Evolutionary conservation across 148 eudicot genomes (phyloP).

Genomic region (Pouteria glomerata): DNA sequence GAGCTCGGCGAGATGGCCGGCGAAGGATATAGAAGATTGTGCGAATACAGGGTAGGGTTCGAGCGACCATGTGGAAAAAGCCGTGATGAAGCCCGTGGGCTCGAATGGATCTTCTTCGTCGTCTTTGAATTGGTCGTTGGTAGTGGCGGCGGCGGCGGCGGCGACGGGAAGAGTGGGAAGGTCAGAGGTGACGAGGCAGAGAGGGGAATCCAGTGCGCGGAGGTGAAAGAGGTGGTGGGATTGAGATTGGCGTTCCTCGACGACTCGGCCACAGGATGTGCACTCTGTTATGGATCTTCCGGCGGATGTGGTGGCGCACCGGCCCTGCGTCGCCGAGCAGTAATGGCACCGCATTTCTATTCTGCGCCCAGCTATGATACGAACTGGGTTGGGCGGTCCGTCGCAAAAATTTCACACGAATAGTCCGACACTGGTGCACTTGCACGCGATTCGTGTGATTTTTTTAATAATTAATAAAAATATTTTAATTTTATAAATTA

Average conservation of each 20-base stretch:
- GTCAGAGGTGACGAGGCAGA: slow-evolving; percentile 81
- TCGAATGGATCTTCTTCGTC: slow-evolving; percentile 68
- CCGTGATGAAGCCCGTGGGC: slow-evolving; percentile 86
- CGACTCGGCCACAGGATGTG: slow-evolving; percentile 76
- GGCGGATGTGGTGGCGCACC: slow-evolving; percentile 54
- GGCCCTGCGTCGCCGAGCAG: slow-evolving; percentile 40
- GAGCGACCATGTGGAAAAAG: slow-evolving; percentile 87
- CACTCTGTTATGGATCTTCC: slow-evolving; percentile 67
- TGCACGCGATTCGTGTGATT: no score
- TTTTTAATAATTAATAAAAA: no score
- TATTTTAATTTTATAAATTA: no score
- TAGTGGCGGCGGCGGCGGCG: slow-evolving; percentile 26
- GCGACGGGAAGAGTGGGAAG: slow-evolving; percentile 39
- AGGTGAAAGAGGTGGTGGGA: slow-evolving; percentile 84
- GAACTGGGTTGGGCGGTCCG: no score
- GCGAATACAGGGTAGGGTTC: slow-evolving; percentile 60
- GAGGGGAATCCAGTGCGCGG: slow-evolving; percentile 72
- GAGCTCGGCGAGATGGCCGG: slow-evolving; percentile 87
- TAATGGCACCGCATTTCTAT: slow-evolving; percentile 72
- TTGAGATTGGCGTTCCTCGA: slow-evolving; percentile 69
- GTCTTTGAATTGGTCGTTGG: slow-evolving; percentile 3
- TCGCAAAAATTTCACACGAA: no score
- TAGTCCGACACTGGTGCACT: no score
- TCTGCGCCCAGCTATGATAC: no score
- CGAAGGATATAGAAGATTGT: slow-evolving; percentile 58